phyloP scores from a whole-genome alignment of 352 stramenopile genomes.

The Blastocystis sp. region DNA sequence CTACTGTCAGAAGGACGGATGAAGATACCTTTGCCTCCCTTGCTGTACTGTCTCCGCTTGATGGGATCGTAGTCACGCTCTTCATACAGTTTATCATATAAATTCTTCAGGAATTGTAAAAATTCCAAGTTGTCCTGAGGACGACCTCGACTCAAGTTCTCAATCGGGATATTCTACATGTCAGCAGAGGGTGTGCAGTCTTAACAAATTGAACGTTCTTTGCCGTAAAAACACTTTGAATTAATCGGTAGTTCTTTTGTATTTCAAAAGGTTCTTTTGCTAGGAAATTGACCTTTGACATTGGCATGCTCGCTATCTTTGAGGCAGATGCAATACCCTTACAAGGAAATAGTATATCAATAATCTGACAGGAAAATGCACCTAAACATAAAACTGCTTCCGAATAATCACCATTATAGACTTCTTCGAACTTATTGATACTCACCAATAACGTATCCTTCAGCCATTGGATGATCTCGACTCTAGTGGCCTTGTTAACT shows the following conservation, averaged over 20 bases:
- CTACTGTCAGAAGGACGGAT: not conserved
- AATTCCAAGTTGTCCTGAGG: conserved; percentile 51
- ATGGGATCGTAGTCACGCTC: conserved; percentile 22
- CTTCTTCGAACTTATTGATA: conserved; percentile 1
- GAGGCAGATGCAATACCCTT: not conserved
- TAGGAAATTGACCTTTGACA: conserved; percentile 38
- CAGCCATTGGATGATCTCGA: conserved; percentile 28
- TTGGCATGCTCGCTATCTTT: not conserved
- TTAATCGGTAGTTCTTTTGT: conserved; percentile 35
- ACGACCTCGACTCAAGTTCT: not conserved
- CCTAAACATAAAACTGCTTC: not conserved
- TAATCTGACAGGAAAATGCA: conserved; percentile 22
- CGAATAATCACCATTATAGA: conserved; percentile 14
- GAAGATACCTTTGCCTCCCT: conserved; percentile 2
- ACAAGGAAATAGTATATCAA: conserved; percentile 53
- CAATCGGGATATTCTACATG: not conserved
- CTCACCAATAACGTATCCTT: not conserved
- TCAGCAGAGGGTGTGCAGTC: not conserved
- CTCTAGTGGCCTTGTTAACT: not conserved
- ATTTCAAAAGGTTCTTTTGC: conserved; percentile 24
- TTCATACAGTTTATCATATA: conserved; percentile 22
- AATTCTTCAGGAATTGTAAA: conserved; percentile 8
- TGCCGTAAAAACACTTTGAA: conserved; percentile 6
- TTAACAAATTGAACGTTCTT: conserved; percentile 20
- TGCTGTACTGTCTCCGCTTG: not conserved